Base-by-base conservation (phyloP, 768 basidiomycete species). In the Leccinum boreale region DNA sequence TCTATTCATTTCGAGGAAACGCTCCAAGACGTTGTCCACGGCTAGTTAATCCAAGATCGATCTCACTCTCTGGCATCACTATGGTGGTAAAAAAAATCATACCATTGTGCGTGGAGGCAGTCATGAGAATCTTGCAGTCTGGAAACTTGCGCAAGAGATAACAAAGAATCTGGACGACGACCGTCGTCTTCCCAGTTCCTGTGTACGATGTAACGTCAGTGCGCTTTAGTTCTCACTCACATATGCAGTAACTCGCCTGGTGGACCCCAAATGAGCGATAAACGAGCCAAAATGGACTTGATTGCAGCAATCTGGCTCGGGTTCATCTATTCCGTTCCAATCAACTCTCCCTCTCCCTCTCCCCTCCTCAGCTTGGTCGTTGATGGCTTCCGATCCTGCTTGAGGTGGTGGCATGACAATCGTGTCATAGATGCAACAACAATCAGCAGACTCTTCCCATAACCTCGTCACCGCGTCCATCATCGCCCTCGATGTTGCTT, bases 181-280 rank as follows among this genome's bases (percentile, higher is more conserved):
- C 86, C 0, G 85, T 87, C 0, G 86, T 87, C 67, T 88, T 89
- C 35, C 87, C 86, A 0, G 86, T 89, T 0, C 86, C 86, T 87
- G 51, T 5, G 9, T 33, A 21, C n/a, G 31, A 35, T 5, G 5
- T 3, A 33, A 4, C 15, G 3, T 36, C 45, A 3, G 29, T 31
- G 4, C 4, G 29, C 11, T 11, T 31, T 31, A 31, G 11, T 35
- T n/a, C 12, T 24, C 3, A 4, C n/a, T 39, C 26, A 14, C 6
- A 15, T 4, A 3, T 11, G 39, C 2, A 53, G 1, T 28, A 44
- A 45, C 54, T 36, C 44, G 83, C 86, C 85, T 59, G 86, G 86
- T 9, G 86, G 85, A 4, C 86, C 85, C 86, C 86, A 87, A 7
- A 88, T 86, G 42, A 88, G 64, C 29, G 83, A 80, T 28, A 86